Percentiles rank a stretch among this genome's conserved stretches.
Evolutionary conservation across 2,329 filamentous ascomycete genomes (phyloP).

Genomic region (Fusarium nygamai): DNA sequence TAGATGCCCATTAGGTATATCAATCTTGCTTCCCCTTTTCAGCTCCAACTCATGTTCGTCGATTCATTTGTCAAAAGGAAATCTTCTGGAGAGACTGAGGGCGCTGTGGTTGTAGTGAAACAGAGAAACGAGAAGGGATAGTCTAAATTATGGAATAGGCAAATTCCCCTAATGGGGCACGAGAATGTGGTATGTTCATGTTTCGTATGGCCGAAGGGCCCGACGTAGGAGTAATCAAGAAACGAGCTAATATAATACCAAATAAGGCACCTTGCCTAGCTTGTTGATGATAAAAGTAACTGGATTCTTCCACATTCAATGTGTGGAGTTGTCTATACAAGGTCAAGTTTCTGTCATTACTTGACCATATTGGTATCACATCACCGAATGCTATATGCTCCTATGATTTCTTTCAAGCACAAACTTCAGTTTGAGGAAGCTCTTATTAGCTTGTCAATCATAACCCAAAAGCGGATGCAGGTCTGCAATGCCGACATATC

Average conservation of each 20-base stretch:
- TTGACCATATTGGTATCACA: neutral
- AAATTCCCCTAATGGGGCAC: neutral
- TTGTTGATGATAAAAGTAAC: neutral
- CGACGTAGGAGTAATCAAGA: neutral
- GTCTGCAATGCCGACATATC: neutral
- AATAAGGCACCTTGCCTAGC: neutral
- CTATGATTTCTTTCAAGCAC: too few species aligned
- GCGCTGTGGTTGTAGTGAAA: neutral
- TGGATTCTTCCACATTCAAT: neutral
- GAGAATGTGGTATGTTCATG: neutral
- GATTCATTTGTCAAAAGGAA: neutral
- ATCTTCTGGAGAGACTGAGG: neutral
- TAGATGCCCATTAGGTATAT: neutral
- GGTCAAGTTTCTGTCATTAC: neutral
- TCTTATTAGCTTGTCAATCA: neutral
- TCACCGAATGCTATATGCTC: neutral
- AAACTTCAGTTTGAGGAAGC: neutral
- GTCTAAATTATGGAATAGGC: neutral
- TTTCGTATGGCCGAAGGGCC: slow-evolving; percentile 1
- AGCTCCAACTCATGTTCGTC: slow-evolving; percentile 25
- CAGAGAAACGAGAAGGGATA: neutral
- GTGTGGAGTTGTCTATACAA: neutral
- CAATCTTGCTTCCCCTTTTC: slow-evolving; percentile 14
- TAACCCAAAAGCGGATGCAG: neutral
- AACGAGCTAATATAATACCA: neutral